These are phyloP conservation scores for Porogramme epimiltina DNA, from an alignment of 1,284 basidiomycete species.

Conservation along the genomic window DNA sequence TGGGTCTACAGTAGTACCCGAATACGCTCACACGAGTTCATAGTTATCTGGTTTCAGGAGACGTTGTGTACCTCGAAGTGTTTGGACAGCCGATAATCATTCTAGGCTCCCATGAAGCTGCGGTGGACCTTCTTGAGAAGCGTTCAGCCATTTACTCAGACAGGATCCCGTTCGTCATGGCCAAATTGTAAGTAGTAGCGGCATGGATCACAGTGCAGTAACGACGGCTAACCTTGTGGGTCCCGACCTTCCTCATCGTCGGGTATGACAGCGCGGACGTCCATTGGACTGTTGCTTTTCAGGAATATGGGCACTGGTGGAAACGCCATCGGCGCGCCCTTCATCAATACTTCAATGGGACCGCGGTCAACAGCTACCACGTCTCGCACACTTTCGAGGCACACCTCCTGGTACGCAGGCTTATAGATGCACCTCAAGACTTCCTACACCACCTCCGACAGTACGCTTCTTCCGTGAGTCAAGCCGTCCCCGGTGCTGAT, in stretches of 20 bases:
- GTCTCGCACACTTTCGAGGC: conserved; percentile 5
- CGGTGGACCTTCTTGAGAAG: conserved; percentile 3
- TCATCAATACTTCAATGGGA: conserved; percentile 20
- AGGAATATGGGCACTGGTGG: conserved; percentile 12
- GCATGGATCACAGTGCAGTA: too few relatives aligned
- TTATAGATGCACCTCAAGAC: conserved; percentile 6
- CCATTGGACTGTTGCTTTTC: conserved; percentile 11
- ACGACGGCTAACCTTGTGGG: too few relatives aligned
- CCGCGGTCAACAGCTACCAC: conserved; percentile 3
- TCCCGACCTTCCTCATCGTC: not conserved
- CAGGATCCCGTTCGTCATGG: not conserved
- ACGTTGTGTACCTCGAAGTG: conserved; percentile 1
- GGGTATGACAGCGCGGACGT: conserved; percentile 7
- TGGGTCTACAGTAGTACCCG: not conserved
- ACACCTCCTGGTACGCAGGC: conserved; percentile 2
- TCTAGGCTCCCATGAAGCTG: conserved; percentile 2
- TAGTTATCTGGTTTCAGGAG: not conserved
- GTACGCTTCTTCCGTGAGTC: conserved; percentile 6
- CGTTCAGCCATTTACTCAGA: conserved; percentile 4
- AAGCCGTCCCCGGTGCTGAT: not conserved
- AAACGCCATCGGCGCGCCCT: conserved; percentile 10
- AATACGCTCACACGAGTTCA: too few relatives aligned
- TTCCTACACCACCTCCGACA: conserved; percentile 20
- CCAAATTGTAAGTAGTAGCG: not conserved
- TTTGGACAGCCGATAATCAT: conserved; percentile 3